A percentile compares a stretch with the other conserved stretches of the same genome.
Evolutionary conservation across 768 basidiomycete species (phyloP).

Genomic region (Russula emetica): DNA sequence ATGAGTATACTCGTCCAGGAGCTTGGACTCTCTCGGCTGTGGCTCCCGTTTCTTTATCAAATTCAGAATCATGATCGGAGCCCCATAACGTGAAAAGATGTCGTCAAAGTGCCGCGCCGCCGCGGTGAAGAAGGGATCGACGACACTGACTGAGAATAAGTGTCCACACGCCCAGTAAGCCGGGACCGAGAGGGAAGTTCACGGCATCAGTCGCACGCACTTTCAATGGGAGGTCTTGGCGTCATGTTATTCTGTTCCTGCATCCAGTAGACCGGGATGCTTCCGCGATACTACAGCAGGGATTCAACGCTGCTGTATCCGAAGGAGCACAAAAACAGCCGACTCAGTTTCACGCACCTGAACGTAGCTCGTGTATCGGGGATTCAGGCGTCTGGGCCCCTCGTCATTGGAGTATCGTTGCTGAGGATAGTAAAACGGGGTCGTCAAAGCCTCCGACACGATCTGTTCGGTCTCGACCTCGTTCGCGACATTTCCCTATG

Average conservation of each 20-base stretch:
- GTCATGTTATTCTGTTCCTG: slow-evolving; percentile 88
- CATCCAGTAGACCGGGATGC: slow-evolving; percentile 95
- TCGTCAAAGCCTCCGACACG: slow-evolving; percentile 83
- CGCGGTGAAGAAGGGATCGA: slow-evolving; percentile 92
- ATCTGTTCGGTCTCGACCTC: slow-evolving; percentile 99
- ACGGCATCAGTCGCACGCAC: slow-evolving; percentile 43
- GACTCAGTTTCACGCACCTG: slow-evolving; percentile 51
- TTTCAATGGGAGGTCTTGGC: slow-evolving; percentile 94
- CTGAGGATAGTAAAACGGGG: slow-evolving; percentile 78
- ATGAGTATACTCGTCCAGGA: slow-evolving; percentile 85
- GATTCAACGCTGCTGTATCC: neutral
- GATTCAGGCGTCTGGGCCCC: slow-evolving; percentile 51
- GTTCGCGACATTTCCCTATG: slow-evolving; percentile 93
- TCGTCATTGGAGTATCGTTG: slow-evolving; percentile 34
- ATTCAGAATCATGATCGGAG: slow-evolving; percentile 87
- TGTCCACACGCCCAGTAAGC: neutral
- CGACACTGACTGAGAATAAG: slow-evolving; percentile 64
- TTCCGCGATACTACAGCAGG: slow-evolving; percentile 73
- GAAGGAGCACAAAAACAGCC: neutral
- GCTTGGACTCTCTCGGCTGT: slow-evolving; percentile 80
- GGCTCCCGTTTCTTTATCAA: slow-evolving; percentile 85
- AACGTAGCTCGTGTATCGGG: slow-evolving; percentile 92
- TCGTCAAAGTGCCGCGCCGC: slow-evolving; percentile 92
- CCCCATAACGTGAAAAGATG: slow-evolving; percentile 83
- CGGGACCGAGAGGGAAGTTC: neutral